Evolutionary conservation across 1,284 basidiomycete species (phyloP), one percentile per base, ranked within the genome.

Genomic region (Trametes versicolor): DNA sequence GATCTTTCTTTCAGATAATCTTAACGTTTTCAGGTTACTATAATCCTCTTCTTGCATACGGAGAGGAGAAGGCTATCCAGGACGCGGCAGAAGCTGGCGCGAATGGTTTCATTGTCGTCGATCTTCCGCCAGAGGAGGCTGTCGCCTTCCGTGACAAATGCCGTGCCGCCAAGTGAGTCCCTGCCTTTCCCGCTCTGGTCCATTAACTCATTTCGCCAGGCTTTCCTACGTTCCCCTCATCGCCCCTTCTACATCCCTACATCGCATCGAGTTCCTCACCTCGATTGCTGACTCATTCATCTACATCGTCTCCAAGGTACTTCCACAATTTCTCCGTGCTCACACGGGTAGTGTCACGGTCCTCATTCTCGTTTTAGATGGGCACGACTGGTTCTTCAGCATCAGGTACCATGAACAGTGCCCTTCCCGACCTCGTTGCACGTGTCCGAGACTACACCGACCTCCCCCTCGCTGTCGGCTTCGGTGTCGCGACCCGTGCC

Each of bases 31-130:
- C 70, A 98, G 96, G 96, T 53, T 98, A 98, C 81, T 98, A 97
- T 81, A 99, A 99, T 77, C 97, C 98, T 9, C 80, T 99, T 48
- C 84, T 99, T 58, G 94, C 97, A 0, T 97, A 99, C 75, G 96
- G 96, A 12, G 98, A 99, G 80, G 93, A 97, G 71, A 93, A 89
- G 76, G 94, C 97, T 2, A 96, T 99, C 52, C 85, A 89, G 60
- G 96, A 98, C 76, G 97, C 96, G 5, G 85, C 81, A 58, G 88
- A 90, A 60, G 94, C 95, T 27, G 97, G 97, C 36, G 98, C 95
- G 0, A 99, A 98, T 78, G 98, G 97, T 7, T 99, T 97, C 78
- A 97, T 99, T 74, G 88, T 99, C 78, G 96, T 99, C 50, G 98
- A 99, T 78, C 87, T 99, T 25, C 98, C 98, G 23, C 97, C 98